A percentile compares a stretch with the other conserved stretches of the same genome.
These are phyloP conservation scores for Sarocladium oryzae DNA, from an alignment of 2,329 filamentous ascomycete species.

Conservation along the genomic window DNA sequence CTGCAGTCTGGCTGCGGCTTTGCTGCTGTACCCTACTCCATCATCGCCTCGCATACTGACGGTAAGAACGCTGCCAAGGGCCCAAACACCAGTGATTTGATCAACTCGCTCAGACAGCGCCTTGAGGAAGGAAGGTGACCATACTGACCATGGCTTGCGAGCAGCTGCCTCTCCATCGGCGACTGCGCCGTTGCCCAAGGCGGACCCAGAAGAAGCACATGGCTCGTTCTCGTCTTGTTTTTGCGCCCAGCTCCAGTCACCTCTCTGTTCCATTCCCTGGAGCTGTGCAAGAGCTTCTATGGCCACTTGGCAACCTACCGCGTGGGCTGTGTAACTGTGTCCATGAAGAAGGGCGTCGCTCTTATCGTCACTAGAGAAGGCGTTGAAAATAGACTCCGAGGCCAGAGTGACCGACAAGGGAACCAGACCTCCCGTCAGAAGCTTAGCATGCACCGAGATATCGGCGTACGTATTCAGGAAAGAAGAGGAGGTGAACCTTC, in stretches of 20 bases:
- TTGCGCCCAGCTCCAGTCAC: constrained; percentile 43
- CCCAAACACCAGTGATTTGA: constrained; percentile 60
- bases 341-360: constrained; percentile 75
- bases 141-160: constrained; percentile 64
- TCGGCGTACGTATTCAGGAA: constrained; percentile 66
- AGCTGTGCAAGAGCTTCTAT: constrained; percentile 58
- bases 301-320: constrained; percentile 74
- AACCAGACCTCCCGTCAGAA: constrained; percentile 73
- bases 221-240: not conserved
- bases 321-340: constrained; percentile 81
- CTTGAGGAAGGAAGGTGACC: constrained; percentile 55
- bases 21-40: constrained; percentile 40
- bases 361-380: constrained; percentile 67
- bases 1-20: constrained; percentile 37
- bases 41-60: constrained; percentile 44
- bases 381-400: constrained; percentile 64
- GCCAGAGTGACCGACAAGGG: constrained; percentile 73
- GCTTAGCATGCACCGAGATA: constrained; percentile 75
- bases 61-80: constrained; percentile 68
- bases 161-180: too few species aligned
- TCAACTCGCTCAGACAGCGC: constrained; percentile 47
- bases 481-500: constrained; percentile 61
- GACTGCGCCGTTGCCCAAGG: too few species aligned
- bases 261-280: constrained; percentile 47
- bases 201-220: not conserved